Evolutionary conservation across 192 early-diverging fungal genomes (phyloP), one percentile per base, ranked within the genome.

Genomic region (Allomyces macrogynus): DNA sequence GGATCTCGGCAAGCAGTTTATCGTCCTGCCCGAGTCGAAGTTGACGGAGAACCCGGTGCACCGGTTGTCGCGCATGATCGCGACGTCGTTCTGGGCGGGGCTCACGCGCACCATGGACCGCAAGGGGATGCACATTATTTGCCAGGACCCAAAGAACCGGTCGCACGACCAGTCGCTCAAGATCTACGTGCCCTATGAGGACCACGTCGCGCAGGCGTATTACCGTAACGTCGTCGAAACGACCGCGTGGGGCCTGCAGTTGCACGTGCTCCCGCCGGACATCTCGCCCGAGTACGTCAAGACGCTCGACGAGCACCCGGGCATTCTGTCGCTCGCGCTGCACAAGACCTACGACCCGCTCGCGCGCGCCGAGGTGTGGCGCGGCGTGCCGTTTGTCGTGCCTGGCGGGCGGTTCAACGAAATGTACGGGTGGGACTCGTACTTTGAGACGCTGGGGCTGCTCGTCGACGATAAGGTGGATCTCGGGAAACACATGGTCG

Each of bases 341-440:
- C 65, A 74, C 43, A 62, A 72, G 63, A 63, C 65, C 14, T 12
- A 61, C 24, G 5, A 61, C 42, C 25, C 57, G 3, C 27, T 23
- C 20, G 14, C 54, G 64, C 27, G 24, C 14, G 60, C n/a, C 49
- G 49, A 57, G 16, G 12, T 57, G 1, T 73, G 86, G 62, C 73
- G 74, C n/a, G 87, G 87, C 42, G 84, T 92, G 23, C 91, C 92
- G 0, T 99, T 99, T 71, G 89, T 95, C 18, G 95, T 99, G 0
- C 96, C 94, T 0, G 96, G 96, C 16, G 96, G 96, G 20, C 83
- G 96, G 11, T 99, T 97, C 78, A 99, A 97, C 72, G 96, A 99
- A 75, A 95, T 93, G 86, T 99, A 99, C 73, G 94, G 93, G 0
- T 99, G 96, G 96, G 96, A 99, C 73, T 86, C 82, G 62, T 95